Evolutionary conservation across 345 rosid genomes (phyloP).

Genomic region (Garcia nutans): DNA sequence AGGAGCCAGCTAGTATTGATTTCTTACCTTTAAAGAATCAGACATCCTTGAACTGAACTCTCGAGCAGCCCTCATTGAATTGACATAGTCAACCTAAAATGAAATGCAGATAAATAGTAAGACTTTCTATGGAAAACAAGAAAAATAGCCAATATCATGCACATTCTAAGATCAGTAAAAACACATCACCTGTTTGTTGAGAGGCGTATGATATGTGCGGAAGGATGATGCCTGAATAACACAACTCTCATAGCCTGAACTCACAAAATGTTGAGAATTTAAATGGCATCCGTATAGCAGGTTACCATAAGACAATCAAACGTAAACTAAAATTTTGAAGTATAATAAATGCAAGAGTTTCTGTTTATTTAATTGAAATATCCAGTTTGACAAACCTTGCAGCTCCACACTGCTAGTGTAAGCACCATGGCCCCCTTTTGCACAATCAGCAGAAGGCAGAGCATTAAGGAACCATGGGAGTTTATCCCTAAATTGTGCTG

Average conservation of each 20-base stretch:
- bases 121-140: constrained; percentile 7
- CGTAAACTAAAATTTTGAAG: background rate
- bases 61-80: constrained; percentile 92
- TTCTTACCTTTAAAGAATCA: constrained; percentile 68
- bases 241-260: constrained; percentile 70
- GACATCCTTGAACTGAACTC: constrained; percentile 77
- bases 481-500: constrained; percentile 78
- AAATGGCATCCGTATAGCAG: background rate
- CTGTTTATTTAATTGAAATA: background rate
- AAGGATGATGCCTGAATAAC: constrained; percentile 88
- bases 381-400: constrained; percentile 51
- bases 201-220: constrained; percentile 97
- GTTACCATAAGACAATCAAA: background rate
- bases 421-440: constrained; percentile 99
- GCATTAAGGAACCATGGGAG: constrained; percentile 95
- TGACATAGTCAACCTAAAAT: constrained; percentile 73
- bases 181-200: constrained; percentile 76
- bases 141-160: constrained; percentile 2
- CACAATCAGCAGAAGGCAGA: constrained; percentile 94
- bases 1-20: background rate
- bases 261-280: constrained; percentile 10
- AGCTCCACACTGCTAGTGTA: constrained; percentile 84
- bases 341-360: constrained; percentile 7
- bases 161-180: constrained; percentile 13
- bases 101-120: constrained; percentile 11